Evolutionary conservation across 192 early-diverging fungal species (phyloP).

Genomic region (Coemansia sp.): DNA sequence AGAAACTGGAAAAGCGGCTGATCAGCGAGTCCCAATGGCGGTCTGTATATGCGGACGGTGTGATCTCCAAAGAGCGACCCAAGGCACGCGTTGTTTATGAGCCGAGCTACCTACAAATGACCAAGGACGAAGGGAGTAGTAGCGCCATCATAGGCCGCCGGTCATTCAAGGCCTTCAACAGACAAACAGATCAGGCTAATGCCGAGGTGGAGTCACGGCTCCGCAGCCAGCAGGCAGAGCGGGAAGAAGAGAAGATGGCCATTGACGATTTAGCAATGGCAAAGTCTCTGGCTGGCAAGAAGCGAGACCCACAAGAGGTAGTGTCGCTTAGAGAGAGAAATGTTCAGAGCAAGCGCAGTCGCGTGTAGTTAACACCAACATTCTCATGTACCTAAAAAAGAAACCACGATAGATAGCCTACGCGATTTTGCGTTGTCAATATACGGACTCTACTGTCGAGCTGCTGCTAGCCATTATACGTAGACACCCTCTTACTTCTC

Average conservation of each 20-base stretch:
- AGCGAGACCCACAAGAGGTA: background rate
- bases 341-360: constrained; percentile 30
- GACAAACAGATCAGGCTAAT: constrained; percentile 20
- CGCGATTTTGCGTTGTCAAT: background rate
- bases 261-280: constrained; percentile 26
- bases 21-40: constrained; percentile 51
- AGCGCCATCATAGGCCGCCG: constrained; percentile 20
- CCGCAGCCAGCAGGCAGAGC: constrained; percentile 8
- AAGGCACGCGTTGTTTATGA: constrained; percentile 32
- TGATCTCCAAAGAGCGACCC: constrained; percentile 18
- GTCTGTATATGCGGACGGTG: constrained; percentile 28
- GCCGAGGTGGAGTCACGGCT: constrained; percentile 10
- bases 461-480: background rate
- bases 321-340: constrained; percentile 21
- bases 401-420: background rate
- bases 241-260: constrained; percentile 1
- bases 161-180: constrained; percentile 46
- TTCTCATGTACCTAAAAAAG: background rate
- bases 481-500: background rate
- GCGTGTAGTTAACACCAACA: background rate
- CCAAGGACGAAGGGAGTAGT: constrained; percentile 8
- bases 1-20: constrained; percentile 25
- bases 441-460: background rate
- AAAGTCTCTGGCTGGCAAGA: constrained; percentile 9
- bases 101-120: constrained; percentile 48